phyloP scores from a whole-genome alignment of 208 protist genomes.

The Trypanosoma boissoni region DNA sequence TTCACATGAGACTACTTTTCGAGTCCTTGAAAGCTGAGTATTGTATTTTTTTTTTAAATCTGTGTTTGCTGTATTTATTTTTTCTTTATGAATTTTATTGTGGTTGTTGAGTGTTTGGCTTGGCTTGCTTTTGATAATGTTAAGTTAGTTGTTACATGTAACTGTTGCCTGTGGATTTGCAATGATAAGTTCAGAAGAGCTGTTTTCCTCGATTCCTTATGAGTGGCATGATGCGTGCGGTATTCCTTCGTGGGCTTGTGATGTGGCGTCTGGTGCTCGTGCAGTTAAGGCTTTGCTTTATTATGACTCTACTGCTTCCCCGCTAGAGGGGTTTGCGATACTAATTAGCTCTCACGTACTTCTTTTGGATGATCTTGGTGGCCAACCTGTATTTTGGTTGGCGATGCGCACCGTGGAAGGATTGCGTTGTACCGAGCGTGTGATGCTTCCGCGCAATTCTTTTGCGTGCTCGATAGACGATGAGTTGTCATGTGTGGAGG shows the following conservation, averaged over 20 bases:
- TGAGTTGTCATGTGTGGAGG: neutral
- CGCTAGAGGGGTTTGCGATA: conserved; percentile 3
- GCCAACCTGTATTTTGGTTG: conserved; percentile 6
- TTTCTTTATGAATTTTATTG: conserved; percentile 3
- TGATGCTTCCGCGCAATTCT: conserved; percentile 3
- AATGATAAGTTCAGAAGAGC: too few relatives aligned
- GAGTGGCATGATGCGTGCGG: conserved; percentile 6
- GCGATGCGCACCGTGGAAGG: neutral
- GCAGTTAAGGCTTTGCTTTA: conserved; percentile 10
- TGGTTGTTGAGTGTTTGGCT: conserved; percentile 1
- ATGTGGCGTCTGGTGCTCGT: conserved; percentile 12
- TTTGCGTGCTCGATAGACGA: conserved; percentile 7
- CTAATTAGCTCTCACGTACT: conserved; percentile 12
- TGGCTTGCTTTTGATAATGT: neutral
- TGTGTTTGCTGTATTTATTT: conserved; percentile 3
- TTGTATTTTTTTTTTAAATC: conserved; percentile 9
- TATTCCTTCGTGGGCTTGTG: neutral
- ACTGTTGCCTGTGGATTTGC: too few relatives aligned
- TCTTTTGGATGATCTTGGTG: neutral
- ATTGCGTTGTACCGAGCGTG: conserved; percentile 4
- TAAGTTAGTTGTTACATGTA: too few relatives aligned
- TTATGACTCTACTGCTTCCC: conserved; percentile 7
- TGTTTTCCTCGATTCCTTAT: neutral
- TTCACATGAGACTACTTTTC: conserved; percentile 23
- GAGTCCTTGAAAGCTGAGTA: conserved; percentile 25